Percentiles rank a stretch among this genome's conserved stretches.
Conservation (phyloP, 768 basidiomycete species). For the Tephrocybe sp. region DNA sequence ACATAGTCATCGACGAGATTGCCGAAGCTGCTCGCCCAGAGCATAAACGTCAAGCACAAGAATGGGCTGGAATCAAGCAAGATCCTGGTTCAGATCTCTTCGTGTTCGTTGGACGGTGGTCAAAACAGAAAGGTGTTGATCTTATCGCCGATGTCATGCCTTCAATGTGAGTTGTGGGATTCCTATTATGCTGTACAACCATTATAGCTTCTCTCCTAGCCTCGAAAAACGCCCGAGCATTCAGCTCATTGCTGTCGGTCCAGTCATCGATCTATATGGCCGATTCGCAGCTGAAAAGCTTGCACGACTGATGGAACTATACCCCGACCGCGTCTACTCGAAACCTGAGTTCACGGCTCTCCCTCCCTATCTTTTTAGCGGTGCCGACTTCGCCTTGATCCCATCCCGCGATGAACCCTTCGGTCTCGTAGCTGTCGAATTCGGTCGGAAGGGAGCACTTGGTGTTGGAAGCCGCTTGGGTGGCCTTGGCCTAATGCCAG, state of each 20-base stretch:
- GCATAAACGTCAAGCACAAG: constrained; percentile 87
- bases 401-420: constrained; percentile 97
- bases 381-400: constrained; percentile 94
- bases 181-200: neutral
- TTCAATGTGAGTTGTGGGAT: constrained; percentile 54
- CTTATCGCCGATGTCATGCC: constrained; percentile 97
- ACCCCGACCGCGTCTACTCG: constrained; percentile 92
- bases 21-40: constrained; percentile 93
- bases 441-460: constrained; percentile 93
- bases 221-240: constrained; percentile 84
- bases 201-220: constrained; percentile 35
- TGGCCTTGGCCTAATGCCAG: constrained; percentile 95
- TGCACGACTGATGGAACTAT: constrained; percentile 90
- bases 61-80: constrained; percentile 93
- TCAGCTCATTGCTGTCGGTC: constrained; percentile 89
- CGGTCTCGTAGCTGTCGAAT: constrained; percentile 94
- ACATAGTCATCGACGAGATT: constrained; percentile 73
- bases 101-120: constrained; percentile 97
- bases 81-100: constrained; percentile 89
- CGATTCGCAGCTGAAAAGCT: constrained; percentile 95
- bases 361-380: constrained; percentile 91
- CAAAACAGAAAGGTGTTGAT: constrained; percentile 98
- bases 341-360: constrained; percentile 96
- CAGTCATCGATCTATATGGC: constrained; percentile 94
- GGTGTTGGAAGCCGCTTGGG: constrained; percentile 94